A percentile compares a stretch with the other conserved stretches of the same genome.
These are phyloP conservation scores for Vicia sativa DNA, from an alignment of 306 rosid genomes.

Conservation along the genomic window DNA sequence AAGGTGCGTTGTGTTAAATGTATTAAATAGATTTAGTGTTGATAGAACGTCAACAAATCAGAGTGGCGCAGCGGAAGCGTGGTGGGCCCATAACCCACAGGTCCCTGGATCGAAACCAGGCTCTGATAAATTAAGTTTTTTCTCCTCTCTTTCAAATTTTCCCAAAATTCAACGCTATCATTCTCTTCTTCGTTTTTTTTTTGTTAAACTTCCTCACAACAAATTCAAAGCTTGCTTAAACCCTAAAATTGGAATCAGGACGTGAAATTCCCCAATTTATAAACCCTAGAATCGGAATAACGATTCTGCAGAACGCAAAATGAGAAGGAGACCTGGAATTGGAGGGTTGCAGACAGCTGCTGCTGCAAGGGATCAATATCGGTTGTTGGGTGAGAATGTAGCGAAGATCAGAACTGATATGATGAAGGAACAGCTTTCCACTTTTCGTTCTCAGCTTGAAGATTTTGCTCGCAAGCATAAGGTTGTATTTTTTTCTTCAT, in stretches of 20 bases:
- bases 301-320: background rate
- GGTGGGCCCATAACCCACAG: slow-evolving; percentile 21
- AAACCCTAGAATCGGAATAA: background rate
- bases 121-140: background rate
- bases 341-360: slow-evolving; percentile 89
- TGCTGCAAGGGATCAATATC: slow-evolving; percentile 89
- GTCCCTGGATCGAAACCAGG: slow-evolving; percentile 25
- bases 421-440: slow-evolving; percentile 91
- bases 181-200: no score
- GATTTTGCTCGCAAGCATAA: slow-evolving; percentile 96
- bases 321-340: slow-evolving; percentile 96
- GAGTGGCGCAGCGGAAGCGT: slow-evolving; percentile 30
- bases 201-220: background rate
- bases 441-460: slow-evolving; percentile 91
- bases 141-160: no score
- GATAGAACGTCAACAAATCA: background rate
- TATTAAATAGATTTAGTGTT: no score
- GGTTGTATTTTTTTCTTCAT: slow-evolving; percentile 32
- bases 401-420: slow-evolving; percentile 91
- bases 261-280: background rate
- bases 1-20: no score
- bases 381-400: slow-evolving; percentile 83
- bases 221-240: no score
- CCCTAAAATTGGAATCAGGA: background rate
- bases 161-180: no score